Percentiles rank a stretch among this genome's conserved stretches.
Evolutionary conservation across 495 filamentous ascomycete species (phyloP).

Genomic region (Margaritispora aquatica): DNA sequence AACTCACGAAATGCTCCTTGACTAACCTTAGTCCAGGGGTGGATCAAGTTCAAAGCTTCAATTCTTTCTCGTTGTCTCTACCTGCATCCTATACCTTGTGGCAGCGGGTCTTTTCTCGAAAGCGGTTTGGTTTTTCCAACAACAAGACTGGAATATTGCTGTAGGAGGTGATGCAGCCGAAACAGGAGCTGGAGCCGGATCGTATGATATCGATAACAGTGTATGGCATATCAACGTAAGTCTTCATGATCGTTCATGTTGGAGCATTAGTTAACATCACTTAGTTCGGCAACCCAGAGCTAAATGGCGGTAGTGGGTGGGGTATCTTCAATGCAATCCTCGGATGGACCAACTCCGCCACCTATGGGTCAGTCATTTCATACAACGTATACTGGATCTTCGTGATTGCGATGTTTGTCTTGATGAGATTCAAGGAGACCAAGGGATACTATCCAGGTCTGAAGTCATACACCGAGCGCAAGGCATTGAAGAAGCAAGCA

Average conservation of each 20-base stretch:
- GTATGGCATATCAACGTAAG: slow-evolving; percentile 72
- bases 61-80: slow-evolving; percentile 73
- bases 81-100: slow-evolving; percentile 82
- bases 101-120: slow-evolving; percentile 77
- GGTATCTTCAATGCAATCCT: slow-evolving; percentile 80
- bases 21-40: slow-evolving; percentile 28
- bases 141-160: slow-evolving; percentile 54
- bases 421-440: slow-evolving; percentile 61
- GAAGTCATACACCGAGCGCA: slow-evolving; percentile 22
- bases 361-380: slow-evolving; percentile 73
- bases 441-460: slow-evolving; percentile 60
- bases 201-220: slow-evolving; percentile 76
- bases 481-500: neutral
- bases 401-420: slow-evolving; percentile 53
- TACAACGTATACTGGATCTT: slow-evolving; percentile 87
- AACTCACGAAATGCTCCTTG: neutral
- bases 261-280: slow-evolving; percentile 1
- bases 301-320: slow-evolving; percentile 77
- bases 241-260: neutral
- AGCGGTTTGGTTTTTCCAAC: slow-evolving; percentile 67
- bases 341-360: slow-evolving; percentile 87
- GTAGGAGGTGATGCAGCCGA: slow-evolving; percentile 72
- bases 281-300: slow-evolving; percentile 68
- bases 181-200: slow-evolving; percentile 70
- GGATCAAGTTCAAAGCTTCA: slow-evolving; percentile 58